These are phyloP conservation scores for Stentor roeselii DNA, from an alignment of 73 alveolate species.

Conservation along the genomic window DNA sequence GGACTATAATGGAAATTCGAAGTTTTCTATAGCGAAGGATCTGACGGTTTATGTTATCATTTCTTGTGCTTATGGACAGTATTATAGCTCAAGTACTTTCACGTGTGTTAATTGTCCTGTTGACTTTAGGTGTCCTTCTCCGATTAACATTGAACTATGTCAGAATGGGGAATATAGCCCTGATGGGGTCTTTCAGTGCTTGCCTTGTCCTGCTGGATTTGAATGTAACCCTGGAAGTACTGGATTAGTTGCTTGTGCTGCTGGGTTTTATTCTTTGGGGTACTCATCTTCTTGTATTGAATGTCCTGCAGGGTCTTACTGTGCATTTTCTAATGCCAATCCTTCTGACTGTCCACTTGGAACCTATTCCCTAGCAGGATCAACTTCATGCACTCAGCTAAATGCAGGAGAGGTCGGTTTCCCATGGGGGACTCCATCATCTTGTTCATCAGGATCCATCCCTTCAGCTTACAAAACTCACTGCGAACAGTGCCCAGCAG, in stretches of 20 bases:
- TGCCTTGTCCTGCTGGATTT: constrained; percentile 29
- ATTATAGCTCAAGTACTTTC: background rate
- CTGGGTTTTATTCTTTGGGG: constrained; percentile 37
- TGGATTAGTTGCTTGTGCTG: constrained; percentile 40
- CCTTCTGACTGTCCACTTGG: constrained; percentile 19
- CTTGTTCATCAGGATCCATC: background rate
- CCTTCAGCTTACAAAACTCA: background rate
- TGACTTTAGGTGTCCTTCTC: constrained; percentile 26
- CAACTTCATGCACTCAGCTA: background rate
- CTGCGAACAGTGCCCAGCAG: constrained; percentile 25
- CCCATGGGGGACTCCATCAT: constrained; percentile 25
- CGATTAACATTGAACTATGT: background rate
- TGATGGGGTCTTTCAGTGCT: constrained; percentile 7
- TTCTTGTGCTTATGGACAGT: background rate
- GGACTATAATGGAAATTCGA: background rate
- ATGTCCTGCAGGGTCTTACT: constrained; percentile 54
- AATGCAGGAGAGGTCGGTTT: constrained; percentile 53
- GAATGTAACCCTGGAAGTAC: background rate
- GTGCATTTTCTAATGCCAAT: background rate
- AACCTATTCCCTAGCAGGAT: background rate
- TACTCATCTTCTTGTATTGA: constrained; percentile 34
- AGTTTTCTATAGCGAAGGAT: background rate
- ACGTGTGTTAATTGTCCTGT: constrained; percentile 16
- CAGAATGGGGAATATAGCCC: constrained; percentile 10
- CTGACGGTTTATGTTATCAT: constrained; percentile 1